Evolutionary conservation across 2,329 filamentous ascomycete genomes (phyloP), one percentile per base, ranked within the genome.

Genomic region (Tricladium varicosporioides): DNA sequence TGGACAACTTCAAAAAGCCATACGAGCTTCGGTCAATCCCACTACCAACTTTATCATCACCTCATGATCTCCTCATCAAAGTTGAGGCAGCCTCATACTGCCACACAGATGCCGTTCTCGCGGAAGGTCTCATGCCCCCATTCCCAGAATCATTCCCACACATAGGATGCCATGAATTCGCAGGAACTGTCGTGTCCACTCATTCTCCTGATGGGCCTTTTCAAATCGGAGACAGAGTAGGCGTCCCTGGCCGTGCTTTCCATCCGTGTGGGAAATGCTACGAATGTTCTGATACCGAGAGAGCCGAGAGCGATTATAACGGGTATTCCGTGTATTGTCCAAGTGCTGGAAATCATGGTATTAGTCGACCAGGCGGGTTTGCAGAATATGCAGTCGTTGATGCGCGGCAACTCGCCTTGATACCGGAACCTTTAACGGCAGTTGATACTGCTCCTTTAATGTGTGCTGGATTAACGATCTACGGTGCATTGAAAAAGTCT

Each of bases 401-500:
- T 60, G 67, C 69, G 16, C 65, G 74, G 18, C 74, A 78, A 72
- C 76, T 78, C 33, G 80, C 82, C 63, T 77, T 76, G 54, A 80
- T 83, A 44, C 80, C 80, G 0, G 78, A 81, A 10, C 68, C 66
- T 0, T 71, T 83, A 14, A 70, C 76, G 2, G 77, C 76, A 0
- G 74, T 78, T 22, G 65, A 73, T 0, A 77, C 76, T 0, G 80
- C 87, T 2, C 88, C 89, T 0, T 82, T 92, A 74, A 78, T 92
- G 36, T 92, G 89, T 69, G 89, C 85, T 1, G 89, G 89, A 0
- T 79, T 92, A 54, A 92, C 89, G 0, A 81, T 87, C 0, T 92
- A 82, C 68, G 80, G 82, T 3, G 89, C 89, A 0, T 72, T 92
- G 18, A 80, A 80, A 54, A 80, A 84, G 32, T 79, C 82, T 18